Evolutionary conservation across 108 stramenopile species (phyloP).

Genomic region (Discostella stelligeroides): DNA sequence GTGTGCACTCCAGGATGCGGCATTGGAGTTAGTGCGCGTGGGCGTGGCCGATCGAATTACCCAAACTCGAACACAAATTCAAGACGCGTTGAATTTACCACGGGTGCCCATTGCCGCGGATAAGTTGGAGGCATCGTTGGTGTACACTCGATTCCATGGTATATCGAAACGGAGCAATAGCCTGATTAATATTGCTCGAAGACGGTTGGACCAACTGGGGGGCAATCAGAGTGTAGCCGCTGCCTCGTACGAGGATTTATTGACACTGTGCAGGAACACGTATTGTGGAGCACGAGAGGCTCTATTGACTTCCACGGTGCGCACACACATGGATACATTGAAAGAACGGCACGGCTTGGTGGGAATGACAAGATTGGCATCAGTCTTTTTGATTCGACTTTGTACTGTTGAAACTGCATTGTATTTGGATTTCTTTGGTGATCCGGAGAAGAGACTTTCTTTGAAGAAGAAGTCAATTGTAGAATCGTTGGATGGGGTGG

Average conservation of each 20-base stretch:
- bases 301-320: slow-evolving; percentile 65
- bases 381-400: slow-evolving; percentile 85
- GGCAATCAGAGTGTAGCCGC: slow-evolving; percentile 31
- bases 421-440: slow-evolving; percentile 89
- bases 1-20: slow-evolving; percentile 83
- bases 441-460: slow-evolving; percentile 49
- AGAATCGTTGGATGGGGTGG: slow-evolving; percentile 3
- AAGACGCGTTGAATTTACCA: slow-evolving; percentile 64
- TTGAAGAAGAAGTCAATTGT: slow-evolving; percentile 18
- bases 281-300: slow-evolving; percentile 72
- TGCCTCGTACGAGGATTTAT: slow-evolving; percentile 67
- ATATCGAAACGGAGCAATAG: slow-evolving; percentile 80
- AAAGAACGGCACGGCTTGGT: slow-evolving; percentile 83
- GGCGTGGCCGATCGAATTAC: slow-evolving; percentile 85
- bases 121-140: slow-evolving; percentile 82
- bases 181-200: slow-evolving; percentile 64
- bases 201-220: slow-evolving; percentile 62
- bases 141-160: slow-evolving; percentile 89
- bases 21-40: slow-evolving; percentile 73
- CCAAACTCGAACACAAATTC: slow-evolving; percentile 63
- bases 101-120: slow-evolving; percentile 72
- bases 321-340: slow-evolving; percentile 85
- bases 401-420: slow-evolving; percentile 85
- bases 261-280: slow-evolving; percentile 74
- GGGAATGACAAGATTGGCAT: slow-evolving; percentile 86